A percentile compares a stretch with the other conserved stretches of the same genome.
phyloP scores from a whole-genome alignment of 306 rosid species.

The Sechiopsis laciniata region DNA sequence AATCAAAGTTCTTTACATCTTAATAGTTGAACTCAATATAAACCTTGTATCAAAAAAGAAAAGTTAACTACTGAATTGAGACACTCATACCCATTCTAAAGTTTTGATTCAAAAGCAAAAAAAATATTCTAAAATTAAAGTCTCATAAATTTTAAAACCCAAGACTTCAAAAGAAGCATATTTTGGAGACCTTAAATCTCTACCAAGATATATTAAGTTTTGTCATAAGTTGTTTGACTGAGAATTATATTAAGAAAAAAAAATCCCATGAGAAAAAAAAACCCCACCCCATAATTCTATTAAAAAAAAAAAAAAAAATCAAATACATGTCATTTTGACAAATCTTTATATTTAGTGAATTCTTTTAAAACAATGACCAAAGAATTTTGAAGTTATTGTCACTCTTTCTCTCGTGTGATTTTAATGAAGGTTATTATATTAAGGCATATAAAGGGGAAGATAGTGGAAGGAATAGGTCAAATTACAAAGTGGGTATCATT shows the following conservation, averaged over 20 bases:
- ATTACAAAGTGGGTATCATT: background rate
- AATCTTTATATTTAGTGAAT: background rate
- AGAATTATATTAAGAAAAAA: background rate
- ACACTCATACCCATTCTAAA: no score
- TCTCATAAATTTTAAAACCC: no score
- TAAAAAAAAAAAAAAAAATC: background rate
- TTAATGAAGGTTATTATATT: background rate
- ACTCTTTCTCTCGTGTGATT: background rate
- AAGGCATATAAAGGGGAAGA: background rate
- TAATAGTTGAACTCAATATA: no score
- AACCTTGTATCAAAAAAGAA: no score
- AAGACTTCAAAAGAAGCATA: no score
- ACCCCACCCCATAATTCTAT: background rate
- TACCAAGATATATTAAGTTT: background rate
- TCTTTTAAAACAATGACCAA: no score
- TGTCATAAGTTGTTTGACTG: background rate
- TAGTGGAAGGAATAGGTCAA: background rate
- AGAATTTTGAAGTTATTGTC: background rate
- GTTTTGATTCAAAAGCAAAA: no score
- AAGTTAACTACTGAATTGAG: no score
- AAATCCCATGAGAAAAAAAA: background rate
- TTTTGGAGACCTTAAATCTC: no score
- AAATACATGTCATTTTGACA: background rate
- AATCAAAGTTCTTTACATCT: no score
- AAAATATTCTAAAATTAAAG: no score